A percentile compares a stretch with the other conserved stretches of the same genome.
These are phyloP conservation scores for Isabelozyma pseudorhagii DNA, from an alignment of 805 yeast genomes.

Conservation along the genomic window DNA sequence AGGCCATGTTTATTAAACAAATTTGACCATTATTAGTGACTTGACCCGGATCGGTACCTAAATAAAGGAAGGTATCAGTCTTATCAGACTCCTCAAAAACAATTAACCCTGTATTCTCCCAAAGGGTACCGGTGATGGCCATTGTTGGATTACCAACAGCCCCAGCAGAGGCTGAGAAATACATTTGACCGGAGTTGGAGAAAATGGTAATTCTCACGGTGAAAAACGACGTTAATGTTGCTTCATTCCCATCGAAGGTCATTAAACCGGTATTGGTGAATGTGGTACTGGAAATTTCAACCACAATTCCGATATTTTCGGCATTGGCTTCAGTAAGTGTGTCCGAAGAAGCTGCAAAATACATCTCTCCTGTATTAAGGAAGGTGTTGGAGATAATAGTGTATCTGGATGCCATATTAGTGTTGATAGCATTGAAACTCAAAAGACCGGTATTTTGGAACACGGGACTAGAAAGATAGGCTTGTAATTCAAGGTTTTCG, in stretches of 20 bases:
- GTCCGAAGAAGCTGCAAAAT: neutral
- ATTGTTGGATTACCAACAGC: slow-evolving; percentile 10
- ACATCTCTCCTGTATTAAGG: neutral
- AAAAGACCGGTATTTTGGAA: slow-evolving; percentile 15
- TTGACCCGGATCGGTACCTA: neutral
- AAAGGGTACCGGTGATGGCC: slow-evolving; percentile 6
- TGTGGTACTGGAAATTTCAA: neutral
- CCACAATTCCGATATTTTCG: neutral
- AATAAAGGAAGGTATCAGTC: neutral
- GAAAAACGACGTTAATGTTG: neutral
- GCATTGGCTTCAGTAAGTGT: neutral
- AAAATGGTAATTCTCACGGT: slow-evolving; percentile 5
- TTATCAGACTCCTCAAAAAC: slow-evolving; percentile 1
- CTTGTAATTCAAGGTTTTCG: slow-evolving; percentile 12
- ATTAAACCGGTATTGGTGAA: neutral
- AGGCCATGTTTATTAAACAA: slow-evolving; percentile 20
- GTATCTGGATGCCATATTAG: slow-evolving; percentile 14
- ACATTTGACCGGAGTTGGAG: slow-evolving; percentile 13
- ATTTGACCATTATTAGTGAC: slow-evolving; percentile 20
- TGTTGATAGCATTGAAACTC: slow-evolving; percentile 18
- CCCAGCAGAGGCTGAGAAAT: slow-evolving; percentile 11
- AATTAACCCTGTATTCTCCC: slow-evolving; percentile 11
- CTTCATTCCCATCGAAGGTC: neutral
- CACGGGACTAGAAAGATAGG: slow-evolving; percentile 11
- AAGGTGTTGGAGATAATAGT: slow-evolving; percentile 1